Evolutionary conservation across 1,284 basidiomycete genomes (phyloP).

Genomic region (Melanopsichium pennsylvanicum): DNA sequence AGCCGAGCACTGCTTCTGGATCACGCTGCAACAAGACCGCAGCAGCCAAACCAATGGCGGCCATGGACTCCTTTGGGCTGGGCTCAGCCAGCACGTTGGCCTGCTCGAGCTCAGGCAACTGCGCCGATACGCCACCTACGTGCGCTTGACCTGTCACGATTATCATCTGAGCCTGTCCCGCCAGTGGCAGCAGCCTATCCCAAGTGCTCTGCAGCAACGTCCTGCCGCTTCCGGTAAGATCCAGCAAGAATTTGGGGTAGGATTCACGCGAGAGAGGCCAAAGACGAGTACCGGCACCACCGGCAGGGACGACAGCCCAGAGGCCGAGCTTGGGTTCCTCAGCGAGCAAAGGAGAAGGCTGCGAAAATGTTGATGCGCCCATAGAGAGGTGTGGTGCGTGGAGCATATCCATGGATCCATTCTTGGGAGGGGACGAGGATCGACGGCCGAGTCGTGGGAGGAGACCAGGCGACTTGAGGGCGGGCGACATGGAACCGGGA

Average conservation of each 20-base stretch:
- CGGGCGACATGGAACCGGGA: slow-evolving; percentile 36
- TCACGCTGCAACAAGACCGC: slow-evolving; percentile 61
- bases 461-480: slow-evolving; percentile 37
- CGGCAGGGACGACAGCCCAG: slow-evolving; percentile 64
- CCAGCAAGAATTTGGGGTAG: slow-evolving; percentile 64
- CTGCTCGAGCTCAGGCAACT: slow-evolving; percentile 53
- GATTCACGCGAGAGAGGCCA: slow-evolving; percentile 62
- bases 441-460: slow-evolving; percentile 26
- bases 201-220: slow-evolving; percentile 62
- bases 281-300: slow-evolving; percentile 63
- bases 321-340: slow-evolving; percentile 60
- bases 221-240: slow-evolving; percentile 58
- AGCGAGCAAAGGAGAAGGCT: slow-evolving; percentile 52
- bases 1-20: slow-evolving; percentile 63
- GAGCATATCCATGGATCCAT: slow-evolving; percentile 17
- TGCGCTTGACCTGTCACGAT: slow-evolving; percentile 62
- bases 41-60: slow-evolving; percentile 63
- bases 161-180: slow-evolving; percentile 54
- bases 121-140: slow-evolving; percentile 51
- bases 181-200: slow-evolving; percentile 59
- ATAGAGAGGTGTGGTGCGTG: slow-evolving; percentile 45
- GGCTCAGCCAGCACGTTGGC: slow-evolving; percentile 63
- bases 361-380: slow-evolving; percentile 15
- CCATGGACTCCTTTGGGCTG: slow-evolving; percentile 63
- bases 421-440: slow-evolving; percentile 49